Percentiles rank a stretch among this genome's conserved stretches.
Evolutionary conservation across 345 rosid genomes (phyloP).

Genomic region (Laguncularia racemosa): DNA sequence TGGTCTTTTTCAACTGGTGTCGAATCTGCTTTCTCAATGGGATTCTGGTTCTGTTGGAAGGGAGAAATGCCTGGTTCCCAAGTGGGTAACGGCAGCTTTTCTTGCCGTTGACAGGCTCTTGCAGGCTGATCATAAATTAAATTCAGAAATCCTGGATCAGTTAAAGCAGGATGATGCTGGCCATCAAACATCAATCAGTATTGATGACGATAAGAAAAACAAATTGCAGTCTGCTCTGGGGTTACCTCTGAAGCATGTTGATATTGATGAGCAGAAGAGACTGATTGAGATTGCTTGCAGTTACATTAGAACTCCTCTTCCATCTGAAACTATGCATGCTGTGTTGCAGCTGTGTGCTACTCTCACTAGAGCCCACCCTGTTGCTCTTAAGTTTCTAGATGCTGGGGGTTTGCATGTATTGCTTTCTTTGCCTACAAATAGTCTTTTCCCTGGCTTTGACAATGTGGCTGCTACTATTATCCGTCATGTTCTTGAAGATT

Average conservation of each 20-base stretch:
- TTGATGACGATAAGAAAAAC: conserved; percentile 64
- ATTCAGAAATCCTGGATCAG: conserved; percentile 63
- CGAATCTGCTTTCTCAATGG: conserved; percentile 74
- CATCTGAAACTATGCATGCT: conserved; percentile 93
- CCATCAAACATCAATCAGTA: conserved; percentile 40
- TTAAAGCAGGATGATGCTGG: conserved; percentile 42
- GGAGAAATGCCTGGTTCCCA: conserved; percentile 57
- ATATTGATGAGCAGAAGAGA: conserved; percentile 57
- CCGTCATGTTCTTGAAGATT: conserved; percentile 92
- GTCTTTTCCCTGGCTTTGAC: conserved; percentile 95
- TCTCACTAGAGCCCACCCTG: conserved; percentile 69
- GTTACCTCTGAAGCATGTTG: conserved; percentile 37
- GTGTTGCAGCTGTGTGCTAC: conserved; percentile 82
- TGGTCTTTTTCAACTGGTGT: conserved; percentile 67
- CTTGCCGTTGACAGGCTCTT: conserved; percentile 87
- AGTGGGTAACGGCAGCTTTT: conserved; percentile 94
- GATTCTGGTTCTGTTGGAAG: conserved; percentile 40
- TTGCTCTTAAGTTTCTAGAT: conserved; percentile 81
- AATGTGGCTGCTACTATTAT: conserved; percentile 73
- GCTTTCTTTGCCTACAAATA: conserved; percentile 74
- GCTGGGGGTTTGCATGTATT: conserved; percentile 72
- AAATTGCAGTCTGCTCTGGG: conserved; percentile 53
- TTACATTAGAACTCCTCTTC: conserved; percentile 65
- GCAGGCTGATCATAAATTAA: conserved; percentile 77
- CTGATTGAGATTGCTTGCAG: conserved; percentile 84